Evolutionary conservation across 2,329 filamentous ascomycete genomes (phyloP).

Genomic region (Hysterium pulicare): DNA sequence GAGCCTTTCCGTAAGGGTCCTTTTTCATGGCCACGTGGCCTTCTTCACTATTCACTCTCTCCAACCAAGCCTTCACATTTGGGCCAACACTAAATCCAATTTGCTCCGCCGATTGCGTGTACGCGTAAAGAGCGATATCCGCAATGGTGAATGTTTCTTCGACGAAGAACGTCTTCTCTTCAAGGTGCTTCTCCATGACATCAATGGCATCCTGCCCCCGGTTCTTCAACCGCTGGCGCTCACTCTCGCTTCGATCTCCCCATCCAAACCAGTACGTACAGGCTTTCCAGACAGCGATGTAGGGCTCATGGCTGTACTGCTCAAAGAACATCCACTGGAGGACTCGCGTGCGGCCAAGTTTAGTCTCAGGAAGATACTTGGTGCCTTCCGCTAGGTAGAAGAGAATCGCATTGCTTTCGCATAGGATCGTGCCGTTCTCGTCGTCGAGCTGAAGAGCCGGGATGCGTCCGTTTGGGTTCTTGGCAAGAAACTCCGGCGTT

Average conservation of each 20-base stretch:
- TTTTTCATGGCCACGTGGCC: too few species aligned
- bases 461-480: slow-evolving; percentile 15
- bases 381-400: slow-evolving; percentile 14
- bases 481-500: slow-evolving; percentile 7
- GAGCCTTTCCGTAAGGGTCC: too few species aligned
- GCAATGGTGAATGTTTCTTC: slow-evolving; percentile 12
- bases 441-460: slow-evolving; percentile 13
- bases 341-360: slow-evolving; percentile 7
- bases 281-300: slow-evolving; percentile 13
- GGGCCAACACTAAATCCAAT: too few species aligned
- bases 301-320: slow-evolving; percentile 15
- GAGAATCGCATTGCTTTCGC: slow-evolving; percentile 16
- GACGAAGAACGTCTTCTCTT: slow-evolving; percentile 13
- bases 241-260: slow-evolving; percentile 3
- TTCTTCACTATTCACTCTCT: too few species aligned
- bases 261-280: slow-evolving; percentile 13
- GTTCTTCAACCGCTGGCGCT: slow-evolving; percentile 8
- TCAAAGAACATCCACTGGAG: slow-evolving; percentile 19
- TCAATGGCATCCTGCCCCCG: slow-evolving; percentile 12
- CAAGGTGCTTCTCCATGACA: slow-evolving; percentile 15
- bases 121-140: slow-evolving; percentile 13
- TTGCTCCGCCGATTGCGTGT: slow-evolving; percentile 6
- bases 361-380: slow-evolving; percentile 8
- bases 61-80: too few species aligned
- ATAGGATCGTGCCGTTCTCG: slow-evolving; percentile 12